Evolutionary conservation across 2,329 filamentous ascomycete genomes (phyloP).

Genomic region (Exophiala xenobiotica): DNA sequence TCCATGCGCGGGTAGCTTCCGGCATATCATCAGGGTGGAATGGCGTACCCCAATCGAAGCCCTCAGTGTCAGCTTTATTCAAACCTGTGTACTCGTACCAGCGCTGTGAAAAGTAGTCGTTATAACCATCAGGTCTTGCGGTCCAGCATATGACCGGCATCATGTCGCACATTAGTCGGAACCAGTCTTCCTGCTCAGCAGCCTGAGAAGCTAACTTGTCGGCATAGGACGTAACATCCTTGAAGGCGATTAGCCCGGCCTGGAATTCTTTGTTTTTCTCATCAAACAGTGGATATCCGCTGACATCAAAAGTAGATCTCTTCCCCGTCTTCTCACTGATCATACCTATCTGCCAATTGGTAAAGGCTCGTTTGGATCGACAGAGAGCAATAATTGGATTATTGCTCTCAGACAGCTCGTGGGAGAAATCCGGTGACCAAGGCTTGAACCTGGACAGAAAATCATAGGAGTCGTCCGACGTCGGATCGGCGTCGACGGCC

Average conservation of each 20-base stretch:
- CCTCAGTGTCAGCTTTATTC: conserved; percentile 60
- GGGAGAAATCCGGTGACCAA: conserved; percentile 67
- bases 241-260: conserved; percentile 69
- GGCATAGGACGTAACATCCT: conserved; percentile 69
- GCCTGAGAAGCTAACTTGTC: conserved; percentile 69
- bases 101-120: conserved; percentile 73
- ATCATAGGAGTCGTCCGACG: conserved; percentile 51
- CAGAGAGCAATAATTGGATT: conserved; percentile 67
- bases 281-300: conserved; percentile 67
- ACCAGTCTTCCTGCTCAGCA: conserved; percentile 69
- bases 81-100: conserved; percentile 80
- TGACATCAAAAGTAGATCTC: conserved; percentile 61
- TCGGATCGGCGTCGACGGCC: conserved; percentile 42
- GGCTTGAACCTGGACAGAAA: conserved; percentile 61
- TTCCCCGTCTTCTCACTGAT: conserved; percentile 54
- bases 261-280: conserved; percentile 68
- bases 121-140: conserved; percentile 61
- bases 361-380: conserved; percentile 60
- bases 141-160: conserved; percentile 75
- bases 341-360: conserved; percentile 62
- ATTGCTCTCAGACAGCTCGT: conserved; percentile 57
- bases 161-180: conserved; percentile 72
- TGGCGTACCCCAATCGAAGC: conserved; percentile 60
- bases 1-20: conserved; percentile 58
- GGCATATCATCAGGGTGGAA: conserved; percentile 71